Conservation (phyloP, 2,329 filamentous ascomycete species). For the Neobulgaria alba region DNA sequence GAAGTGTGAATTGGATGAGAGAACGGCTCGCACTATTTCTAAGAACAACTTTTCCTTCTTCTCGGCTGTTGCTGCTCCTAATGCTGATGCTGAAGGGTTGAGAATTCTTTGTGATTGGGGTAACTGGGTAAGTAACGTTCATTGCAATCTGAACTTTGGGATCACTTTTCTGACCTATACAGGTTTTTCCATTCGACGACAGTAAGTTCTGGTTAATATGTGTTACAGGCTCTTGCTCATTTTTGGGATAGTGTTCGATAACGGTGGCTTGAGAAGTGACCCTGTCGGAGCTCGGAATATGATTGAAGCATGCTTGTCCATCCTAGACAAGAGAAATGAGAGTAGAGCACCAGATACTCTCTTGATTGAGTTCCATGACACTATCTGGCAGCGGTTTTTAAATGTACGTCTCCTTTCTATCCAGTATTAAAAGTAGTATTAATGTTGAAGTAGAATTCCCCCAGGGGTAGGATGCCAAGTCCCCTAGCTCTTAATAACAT, state of each 20-base stretch:
- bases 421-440: no score
- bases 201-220: no score
- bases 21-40: not conserved
- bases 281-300: not conserved
- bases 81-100: slow-evolving; percentile 5
- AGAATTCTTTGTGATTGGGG: slow-evolving; percentile 9
- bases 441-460: no score
- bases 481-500: no score
- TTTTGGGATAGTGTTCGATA: slow-evolving; percentile 6
- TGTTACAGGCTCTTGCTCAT: not conserved
- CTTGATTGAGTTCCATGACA: slow-evolving; percentile 6
- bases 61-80: slow-evolving; percentile 5
- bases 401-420: no score
- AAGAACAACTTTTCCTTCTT: slow-evolving; percentile 6
- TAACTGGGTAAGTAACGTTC: slow-evolving; percentile 7
- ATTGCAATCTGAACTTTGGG: not conserved
- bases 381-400: slow-evolving; percentile 3
- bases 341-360: not conserved
- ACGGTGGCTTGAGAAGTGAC: slow-evolving; percentile 3
- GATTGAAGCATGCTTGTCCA: not conserved
- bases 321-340: not conserved
- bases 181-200: slow-evolving; percentile 9
- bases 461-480: no score
- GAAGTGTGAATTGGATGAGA: not conserved
- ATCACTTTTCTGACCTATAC: not conserved